A percentile compares a stretch with the other conserved stretches of the same genome.
These are phyloP conservation scores for Wickerhamiella slavikovae DNA, from an alignment of 805 yeast species.

Conservation along the genomic window DNA sequence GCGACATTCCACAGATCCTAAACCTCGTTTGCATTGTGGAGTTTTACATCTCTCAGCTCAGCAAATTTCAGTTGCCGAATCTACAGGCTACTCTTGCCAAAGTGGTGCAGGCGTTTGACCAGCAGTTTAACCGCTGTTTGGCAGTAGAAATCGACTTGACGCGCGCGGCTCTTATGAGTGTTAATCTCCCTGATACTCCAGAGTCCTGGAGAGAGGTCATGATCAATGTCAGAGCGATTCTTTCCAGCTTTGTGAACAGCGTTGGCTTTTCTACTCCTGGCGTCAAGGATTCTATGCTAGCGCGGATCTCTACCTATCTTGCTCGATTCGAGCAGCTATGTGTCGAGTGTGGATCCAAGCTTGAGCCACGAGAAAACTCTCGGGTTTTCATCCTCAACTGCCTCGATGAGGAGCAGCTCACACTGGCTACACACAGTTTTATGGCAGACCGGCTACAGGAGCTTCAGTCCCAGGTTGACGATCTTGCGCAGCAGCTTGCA, in stretches of 20 bases:
- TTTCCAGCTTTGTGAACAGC: constrained; percentile 25
- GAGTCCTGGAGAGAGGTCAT: constrained; percentile 62
- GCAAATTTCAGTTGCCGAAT: constrained; percentile 21
- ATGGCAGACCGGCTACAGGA: constrained; percentile 15
- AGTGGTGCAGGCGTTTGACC: constrained; percentile 20
- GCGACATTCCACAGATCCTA: constrained; percentile 37
- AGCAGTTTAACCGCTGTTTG: constrained; percentile 22
- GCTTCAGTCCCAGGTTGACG: constrained; percentile 12
- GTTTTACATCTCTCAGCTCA: constrained; percentile 47
- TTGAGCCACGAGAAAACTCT: constrained; percentile 7
- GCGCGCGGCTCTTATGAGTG: too few species aligned
- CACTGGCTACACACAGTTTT: constrained; percentile 14
- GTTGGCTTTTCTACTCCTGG: constrained; percentile 7
- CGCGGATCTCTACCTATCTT: constrained; percentile 14
- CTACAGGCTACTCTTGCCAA: constrained; percentile 10
- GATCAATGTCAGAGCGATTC: constrained; percentile 35
- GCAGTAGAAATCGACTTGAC: constrained; percentile 17
- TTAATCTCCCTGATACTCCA: constrained; percentile 28
- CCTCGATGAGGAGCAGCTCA: constrained; percentile 16
- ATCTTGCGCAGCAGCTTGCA: constrained; percentile 12
- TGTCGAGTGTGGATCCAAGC: constrained; percentile 11
- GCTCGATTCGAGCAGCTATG: constrained; percentile 17
- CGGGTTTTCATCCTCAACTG: constrained; percentile 18
- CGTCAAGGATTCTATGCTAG: constrained; percentile 5
- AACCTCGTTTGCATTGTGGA: constrained; percentile 36